Evolutionary conservation across 805 yeast genomes (phyloP).

Genomic region (Lachancea kluyveri): DNA sequence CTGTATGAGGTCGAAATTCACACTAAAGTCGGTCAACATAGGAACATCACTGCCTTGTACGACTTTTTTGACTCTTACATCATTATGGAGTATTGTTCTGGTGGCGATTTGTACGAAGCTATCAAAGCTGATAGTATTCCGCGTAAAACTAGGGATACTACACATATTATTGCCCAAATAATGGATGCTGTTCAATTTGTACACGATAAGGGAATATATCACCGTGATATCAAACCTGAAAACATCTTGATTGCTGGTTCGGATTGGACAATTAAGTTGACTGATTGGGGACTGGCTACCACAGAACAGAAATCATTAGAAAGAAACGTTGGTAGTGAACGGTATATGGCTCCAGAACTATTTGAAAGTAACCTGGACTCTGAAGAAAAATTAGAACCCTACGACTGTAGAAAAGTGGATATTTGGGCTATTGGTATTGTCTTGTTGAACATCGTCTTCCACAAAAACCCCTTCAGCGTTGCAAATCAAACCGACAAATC

Average conservation of each 20-base stretch:
- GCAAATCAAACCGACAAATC: slow-evolving; percentile 78
- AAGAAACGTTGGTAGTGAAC: slow-evolving; percentile 82
- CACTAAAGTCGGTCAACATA: slow-evolving; percentile 51
- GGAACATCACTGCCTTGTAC: slow-evolving; percentile 51
- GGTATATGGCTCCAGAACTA: slow-evolving; percentile 93
- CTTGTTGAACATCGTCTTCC: slow-evolving; percentile 77
- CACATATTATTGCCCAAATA: slow-evolving; percentile 53
- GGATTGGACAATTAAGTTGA: slow-evolving; percentile 52
- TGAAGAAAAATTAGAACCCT: slow-evolving; percentile 42
- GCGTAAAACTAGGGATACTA: slow-evolving; percentile 36
- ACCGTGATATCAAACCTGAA: slow-evolving; percentile 77
- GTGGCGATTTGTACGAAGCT: slow-evolving; percentile 84
- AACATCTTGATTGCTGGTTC: slow-evolving; percentile 54
- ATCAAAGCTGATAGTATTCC: slow-evolving; percentile 60
- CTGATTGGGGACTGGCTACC: slow-evolving; percentile 75
- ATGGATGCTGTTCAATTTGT: slow-evolving; percentile 72
- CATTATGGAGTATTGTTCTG: slow-evolving; percentile 75
- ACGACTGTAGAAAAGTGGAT: slow-evolving; percentile 78
- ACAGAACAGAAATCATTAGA: slow-evolving; percentile 47
- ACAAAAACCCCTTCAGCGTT: slow-evolving; percentile 76
- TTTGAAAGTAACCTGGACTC: slow-evolving; percentile 46
- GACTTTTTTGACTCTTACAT: slow-evolving; percentile 65
- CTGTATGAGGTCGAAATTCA: slow-evolving; percentile 63
- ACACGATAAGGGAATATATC: slow-evolving; percentile 67
- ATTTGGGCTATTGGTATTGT: slow-evolving; percentile 88